phyloP scores from a whole-genome alignment of 2,329 filamentous ascomycete genomes.

The Aureobasidium sp. region DNA sequence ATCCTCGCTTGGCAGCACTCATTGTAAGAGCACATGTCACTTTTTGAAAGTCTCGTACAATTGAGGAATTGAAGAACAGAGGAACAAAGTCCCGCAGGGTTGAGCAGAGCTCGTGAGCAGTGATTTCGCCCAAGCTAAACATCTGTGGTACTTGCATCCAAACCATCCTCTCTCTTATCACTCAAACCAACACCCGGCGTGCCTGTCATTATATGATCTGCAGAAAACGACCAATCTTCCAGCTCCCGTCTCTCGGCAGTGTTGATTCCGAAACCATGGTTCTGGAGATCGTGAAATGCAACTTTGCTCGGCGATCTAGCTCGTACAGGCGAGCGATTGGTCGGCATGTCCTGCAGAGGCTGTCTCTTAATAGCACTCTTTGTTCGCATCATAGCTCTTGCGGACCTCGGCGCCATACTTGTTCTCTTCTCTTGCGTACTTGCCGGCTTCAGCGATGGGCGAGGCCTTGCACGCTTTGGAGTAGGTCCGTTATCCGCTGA shows the following conservation, averaged over 20 bases:
- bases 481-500: conserved; percentile 31
- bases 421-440: conserved; percentile 26
- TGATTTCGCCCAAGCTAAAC: not conserved
- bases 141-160: conserved; percentile 18
- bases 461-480: conserved; percentile 37
- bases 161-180: not conserved
- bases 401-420: conserved; percentile 16
- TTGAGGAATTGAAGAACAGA: not conserved
- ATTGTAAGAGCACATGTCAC: not conserved
- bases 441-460: conserved; percentile 28
- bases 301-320: conserved; percentile 23
- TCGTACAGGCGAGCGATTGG: conserved; percentile 23
- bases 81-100: not conserved
- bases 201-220: conserved; percentile 15
- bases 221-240: conserved; percentile 19
- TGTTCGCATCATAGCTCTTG: conserved; percentile 19
- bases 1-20: not conserved
- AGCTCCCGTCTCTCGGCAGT: conserved; percentile 16
- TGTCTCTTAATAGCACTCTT: conserved; percentile 21
- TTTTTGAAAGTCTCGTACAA: not conserved
- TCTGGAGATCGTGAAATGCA: conserved; percentile 14
- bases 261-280: not conserved
- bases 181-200: conserved; percentile 16
- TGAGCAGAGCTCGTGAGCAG: not conserved
- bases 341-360: conserved; percentile 23